Percentiles rank a stretch among this genome's conserved stretches.
Evolutionary conservation across 768 basidiomycete genomes (phyloP).

Genomic region (Amanita polypyramis): DNA sequence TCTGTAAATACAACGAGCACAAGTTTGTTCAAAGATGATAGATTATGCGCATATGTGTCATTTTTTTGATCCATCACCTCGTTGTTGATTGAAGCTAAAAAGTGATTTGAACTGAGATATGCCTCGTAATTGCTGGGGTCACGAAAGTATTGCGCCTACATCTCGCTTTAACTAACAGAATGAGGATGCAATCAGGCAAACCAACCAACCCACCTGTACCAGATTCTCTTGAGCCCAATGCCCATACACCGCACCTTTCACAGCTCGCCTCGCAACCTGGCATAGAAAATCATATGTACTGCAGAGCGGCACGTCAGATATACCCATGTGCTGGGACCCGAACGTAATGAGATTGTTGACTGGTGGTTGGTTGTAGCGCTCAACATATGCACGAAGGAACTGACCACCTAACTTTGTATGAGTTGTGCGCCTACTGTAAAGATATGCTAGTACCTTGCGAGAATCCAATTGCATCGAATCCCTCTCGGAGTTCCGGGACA

Average conservation of each 20-base stretch:
- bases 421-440: background rate
- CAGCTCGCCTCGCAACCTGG: slow-evolving; percentile 51
- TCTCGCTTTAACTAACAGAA: background rate
- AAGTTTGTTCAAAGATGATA: slow-evolving; percentile 52
- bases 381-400: slow-evolving; percentile 78
- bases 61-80: slow-evolving; percentile 50
- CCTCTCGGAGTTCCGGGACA: slow-evolving; percentile 52
- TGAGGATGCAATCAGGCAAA: background rate
- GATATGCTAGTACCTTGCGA: slow-evolving; percentile 50
- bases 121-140: slow-evolving; percentile 49
- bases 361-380: slow-evolving; percentile 63
- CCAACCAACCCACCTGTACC: slow-evolving; percentile 45
- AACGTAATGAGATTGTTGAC: slow-evolving; percentile 80
- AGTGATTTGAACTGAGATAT: slow-evolving; percentile 53
- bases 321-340: slow-evolving; percentile 81
- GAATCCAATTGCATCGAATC: slow-evolving; percentile 84
- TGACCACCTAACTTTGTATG: slow-evolving; percentile 47
- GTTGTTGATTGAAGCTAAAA: slow-evolving; percentile 73
- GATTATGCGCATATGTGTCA: slow-evolving; percentile 45
- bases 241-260: slow-evolving; percentile 55
- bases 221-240: slow-evolving; percentile 70
- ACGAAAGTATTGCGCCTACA: slow-evolving; percentile 79
- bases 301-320: slow-evolving; percentile 67
- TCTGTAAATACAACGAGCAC: slow-evolving; percentile 65
- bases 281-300: slow-evolving; percentile 57